Evolutionary conservation across 352 stramenopile genomes (phyloP), one percentile per base, ranked within the genome.

Genomic region (Globisporangium nunn): DNA sequence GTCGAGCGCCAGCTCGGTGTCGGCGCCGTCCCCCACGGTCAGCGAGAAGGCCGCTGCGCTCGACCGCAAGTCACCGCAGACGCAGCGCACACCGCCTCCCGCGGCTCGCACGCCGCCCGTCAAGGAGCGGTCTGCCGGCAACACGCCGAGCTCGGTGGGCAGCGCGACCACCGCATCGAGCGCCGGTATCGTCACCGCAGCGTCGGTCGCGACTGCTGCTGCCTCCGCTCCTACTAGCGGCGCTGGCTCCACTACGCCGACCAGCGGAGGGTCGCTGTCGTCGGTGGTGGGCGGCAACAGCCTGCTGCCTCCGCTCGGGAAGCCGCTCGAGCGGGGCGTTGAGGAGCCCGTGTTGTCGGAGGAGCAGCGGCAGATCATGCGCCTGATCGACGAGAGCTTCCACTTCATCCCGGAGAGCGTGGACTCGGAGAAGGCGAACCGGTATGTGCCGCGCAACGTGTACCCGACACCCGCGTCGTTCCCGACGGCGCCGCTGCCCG

Each of bases 371-470:
- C 81, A 90, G 68, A 75, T 90, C 46, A 60, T 94, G 56, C 76
- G 79, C 15, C 65, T 92, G 65, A 88, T 91, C 54, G 84, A 94
- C 65, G 81, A 91, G 62, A 92, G 88, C 51, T 98, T 98, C 76
- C 78, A 91, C 52, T 96, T 96, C 66, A 92, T 96, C 49, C 92
- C 94, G 8, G 83, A 87, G 52, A 82, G 68, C 59, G 75, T 77
- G 50, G 95, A 98, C 64, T 97, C 85, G 28, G 90, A 97, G 61
- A 91, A 90, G 66, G 70, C 72, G 37, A 95, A 89, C 54, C 81
- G 81, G 44, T 99, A 99, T 68, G 83, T 95, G 29, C 96, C 96
- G 33, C 87, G 93, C 29, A 98, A 99, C 68, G 76, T 96, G 45
- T 98, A 98, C 75, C 82, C 88, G 56, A 95, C 86, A 5, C 95